Conservation (phyloP, 1,139 yeast species). For the Yamadazyma sp. region DNA sequence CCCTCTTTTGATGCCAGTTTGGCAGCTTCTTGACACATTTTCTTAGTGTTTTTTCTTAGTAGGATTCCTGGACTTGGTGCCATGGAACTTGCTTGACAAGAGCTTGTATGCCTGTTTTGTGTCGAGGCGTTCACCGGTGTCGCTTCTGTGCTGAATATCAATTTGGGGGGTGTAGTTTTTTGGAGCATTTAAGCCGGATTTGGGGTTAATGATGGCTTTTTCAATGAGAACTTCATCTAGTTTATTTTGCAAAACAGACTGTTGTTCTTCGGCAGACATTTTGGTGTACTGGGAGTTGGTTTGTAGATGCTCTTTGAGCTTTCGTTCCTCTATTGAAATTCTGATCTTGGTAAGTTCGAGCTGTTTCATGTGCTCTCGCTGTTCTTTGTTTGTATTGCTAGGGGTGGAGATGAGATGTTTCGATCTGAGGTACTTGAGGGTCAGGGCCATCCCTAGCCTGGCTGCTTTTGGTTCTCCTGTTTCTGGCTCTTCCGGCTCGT, state of each 20-base stretch:
- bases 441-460: slow-evolving; percentile 48
- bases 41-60: slow-evolving; percentile 1
- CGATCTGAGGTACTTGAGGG: slow-evolving; percentile 53
- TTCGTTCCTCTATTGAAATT: slow-evolving; percentile 38
- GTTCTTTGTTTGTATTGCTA: slow-evolving; percentile 18
- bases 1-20: too few species aligned
- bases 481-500: not conserved
- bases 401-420: slow-evolving; percentile 27
- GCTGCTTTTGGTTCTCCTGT: not conserved
- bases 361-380: slow-evolving; percentile 29
- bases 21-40: too few species aligned
- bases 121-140: slow-evolving; percentile 60
- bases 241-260: slow-evolving; percentile 23
- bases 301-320: slow-evolving; percentile 41
- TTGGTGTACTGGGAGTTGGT: slow-evolving; percentile 30
- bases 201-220: slow-evolving; percentile 22
- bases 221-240: slow-evolving; percentile 31
- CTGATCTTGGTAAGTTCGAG: slow-evolving; percentile 35
- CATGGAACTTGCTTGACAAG: slow-evolving; percentile 86
- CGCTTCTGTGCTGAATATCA: slow-evolving; percentile 66
- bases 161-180: slow-evolving; percentile 63
- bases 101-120: slow-evolving; percentile 84
- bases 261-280: slow-evolving; percentile 31
- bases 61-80: slow-evolving; percentile 29
- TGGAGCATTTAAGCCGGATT: slow-evolving; percentile 1